Evolutionary conservation across 306 rosid genomes (phyloP).

Genomic region (Prunus dulcis): DNA sequence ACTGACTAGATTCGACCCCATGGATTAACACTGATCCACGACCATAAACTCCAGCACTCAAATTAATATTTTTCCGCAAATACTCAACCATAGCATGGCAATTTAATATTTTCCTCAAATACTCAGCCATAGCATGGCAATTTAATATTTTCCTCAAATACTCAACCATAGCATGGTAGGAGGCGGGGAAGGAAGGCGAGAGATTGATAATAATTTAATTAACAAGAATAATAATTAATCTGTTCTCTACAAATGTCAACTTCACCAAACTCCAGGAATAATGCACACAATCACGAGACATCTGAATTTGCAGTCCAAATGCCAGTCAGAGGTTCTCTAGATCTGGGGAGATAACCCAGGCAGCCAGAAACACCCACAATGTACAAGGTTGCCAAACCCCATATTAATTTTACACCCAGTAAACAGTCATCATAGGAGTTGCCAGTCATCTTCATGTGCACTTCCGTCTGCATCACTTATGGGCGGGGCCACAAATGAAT

Average conservation of each 20-base stretch:
- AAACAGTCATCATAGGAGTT: conserved; percentile 50
- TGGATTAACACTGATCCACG: too few species aligned
- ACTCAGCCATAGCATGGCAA: background rate
- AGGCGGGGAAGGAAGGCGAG: background rate
- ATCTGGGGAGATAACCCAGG: background rate
- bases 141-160: too few species aligned
- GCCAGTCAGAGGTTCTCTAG: background rate
- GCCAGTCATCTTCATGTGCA: conserved; percentile 82
- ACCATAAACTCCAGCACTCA: background rate
- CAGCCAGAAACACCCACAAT: background rate
- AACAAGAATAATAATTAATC: background rate
- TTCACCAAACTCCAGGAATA: background rate
- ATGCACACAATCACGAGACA: background rate
- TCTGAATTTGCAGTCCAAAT: background rate
- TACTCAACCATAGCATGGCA: background rate
- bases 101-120: too few species aligned
- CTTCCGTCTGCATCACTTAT: conserved; percentile 34
- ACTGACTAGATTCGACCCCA: too few species aligned
- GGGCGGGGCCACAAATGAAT: conserved; percentile 27
- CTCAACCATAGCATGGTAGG: background rate
- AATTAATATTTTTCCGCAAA: background rate
- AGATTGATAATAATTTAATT: background rate
- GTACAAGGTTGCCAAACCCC: conserved; percentile 2
- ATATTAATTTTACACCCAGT: background rate
- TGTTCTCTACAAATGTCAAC: conserved; percentile 7